These are phyloP conservation scores for Hypoxylon lenormandii DNA, from an alignment of 495 filamentous ascomycete genomes.

Conservation along the genomic window DNA sequence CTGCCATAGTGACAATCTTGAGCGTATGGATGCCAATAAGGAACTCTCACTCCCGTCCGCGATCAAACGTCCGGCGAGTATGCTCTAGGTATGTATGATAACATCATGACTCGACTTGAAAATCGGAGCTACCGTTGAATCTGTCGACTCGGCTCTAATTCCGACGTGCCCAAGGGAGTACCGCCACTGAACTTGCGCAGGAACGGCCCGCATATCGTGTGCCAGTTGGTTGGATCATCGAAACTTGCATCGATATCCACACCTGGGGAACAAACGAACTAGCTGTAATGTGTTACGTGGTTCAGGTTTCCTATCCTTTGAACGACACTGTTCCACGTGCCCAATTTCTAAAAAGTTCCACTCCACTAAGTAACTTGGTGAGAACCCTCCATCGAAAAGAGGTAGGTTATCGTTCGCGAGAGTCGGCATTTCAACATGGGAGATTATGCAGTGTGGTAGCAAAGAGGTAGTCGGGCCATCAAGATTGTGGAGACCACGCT, in stretches of 20 bases:
- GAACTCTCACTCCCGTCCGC: neutral
- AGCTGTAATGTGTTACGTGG: conserved; percentile 20
- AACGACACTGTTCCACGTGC: conserved; percentile 8
- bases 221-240: conserved; percentile 40
- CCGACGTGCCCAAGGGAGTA: conserved; percentile 25
- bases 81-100: conserved; percentile 34
- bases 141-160: conserved; percentile 38
- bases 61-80: conserved; percentile 4
- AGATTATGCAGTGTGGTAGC: conserved; percentile 20
- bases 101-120: conserved; percentile 41
- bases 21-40: conserved; percentile 16
- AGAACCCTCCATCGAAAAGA: neutral
- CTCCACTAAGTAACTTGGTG: conserved; percentile 19
- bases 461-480: conserved; percentile 19
- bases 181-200: conserved; percentile 41
- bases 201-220: conserved; percentile 47
- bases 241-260: conserved; percentile 14
- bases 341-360: conserved; percentile 16
- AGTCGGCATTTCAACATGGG: conserved; percentile 9
- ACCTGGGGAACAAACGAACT: conserved; percentile 13
- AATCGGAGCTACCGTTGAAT: conserved; percentile 40
- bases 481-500: conserved; percentile 12
- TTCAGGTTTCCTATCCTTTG: conserved; percentile 8
- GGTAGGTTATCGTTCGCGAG: conserved; percentile 7
- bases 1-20: conserved; percentile 3